A percentile compares a stretch with the other conserved stretches of the same genome.
phyloP scores from a whole-genome alignment of 495 filamentous ascomycete genomes.

The Rostrohypoxylon terebratum region DNA sequence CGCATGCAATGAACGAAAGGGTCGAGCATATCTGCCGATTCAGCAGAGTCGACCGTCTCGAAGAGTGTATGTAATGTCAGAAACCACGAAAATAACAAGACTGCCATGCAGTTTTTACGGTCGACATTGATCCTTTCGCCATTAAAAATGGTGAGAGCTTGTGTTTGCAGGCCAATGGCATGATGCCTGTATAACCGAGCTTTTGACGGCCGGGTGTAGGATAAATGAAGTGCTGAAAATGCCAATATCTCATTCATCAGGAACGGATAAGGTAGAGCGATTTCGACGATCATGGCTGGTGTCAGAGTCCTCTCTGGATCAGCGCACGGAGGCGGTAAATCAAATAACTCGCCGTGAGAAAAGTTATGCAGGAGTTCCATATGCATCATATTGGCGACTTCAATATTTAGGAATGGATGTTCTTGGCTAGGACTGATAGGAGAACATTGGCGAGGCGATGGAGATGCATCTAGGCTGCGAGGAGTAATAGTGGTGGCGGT shows the following conservation, averaged over 20 bases:
- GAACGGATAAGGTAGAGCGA: constrained; percentile 26
- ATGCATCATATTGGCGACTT: constrained; percentile 36
- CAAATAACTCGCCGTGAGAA: constrained; percentile 28
- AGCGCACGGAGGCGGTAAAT: constrained; percentile 18
- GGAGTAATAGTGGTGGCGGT: too few relatives aligned
- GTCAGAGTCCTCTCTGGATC: neutral
- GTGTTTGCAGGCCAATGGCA: constrained; percentile 63
- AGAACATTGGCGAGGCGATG: constrained; percentile 19
- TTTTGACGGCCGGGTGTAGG: constrained; percentile 47
- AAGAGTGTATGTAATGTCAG: constrained; percentile 33
- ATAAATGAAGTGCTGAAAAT: constrained; percentile 60
- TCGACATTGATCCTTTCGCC: constrained; percentile 42
- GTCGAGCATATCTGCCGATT: constrained; percentile 26
- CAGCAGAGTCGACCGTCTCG: constrained; percentile 18
- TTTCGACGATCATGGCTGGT: constrained; percentile 9
- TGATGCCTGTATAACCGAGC: constrained; percentile 55
- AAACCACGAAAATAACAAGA: constrained; percentile 30
- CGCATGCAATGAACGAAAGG: constrained; percentile 29
- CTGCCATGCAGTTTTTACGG: constrained; percentile 26
- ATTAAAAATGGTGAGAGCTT: constrained; percentile 61
- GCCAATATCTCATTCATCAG: constrained; percentile 62
- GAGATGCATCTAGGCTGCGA: constrained; percentile 16
- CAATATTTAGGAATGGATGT: constrained; percentile 10
- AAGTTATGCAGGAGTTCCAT: constrained; percentile 35
- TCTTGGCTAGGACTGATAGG: constrained; percentile 14